A percentile compares a stretch with the other conserved stretches of the same genome.
These are phyloP conservation scores for Madurella fahalii DNA, from an alignment of 2,329 filamentous ascomycete species.

Conservation along the genomic window DNA sequence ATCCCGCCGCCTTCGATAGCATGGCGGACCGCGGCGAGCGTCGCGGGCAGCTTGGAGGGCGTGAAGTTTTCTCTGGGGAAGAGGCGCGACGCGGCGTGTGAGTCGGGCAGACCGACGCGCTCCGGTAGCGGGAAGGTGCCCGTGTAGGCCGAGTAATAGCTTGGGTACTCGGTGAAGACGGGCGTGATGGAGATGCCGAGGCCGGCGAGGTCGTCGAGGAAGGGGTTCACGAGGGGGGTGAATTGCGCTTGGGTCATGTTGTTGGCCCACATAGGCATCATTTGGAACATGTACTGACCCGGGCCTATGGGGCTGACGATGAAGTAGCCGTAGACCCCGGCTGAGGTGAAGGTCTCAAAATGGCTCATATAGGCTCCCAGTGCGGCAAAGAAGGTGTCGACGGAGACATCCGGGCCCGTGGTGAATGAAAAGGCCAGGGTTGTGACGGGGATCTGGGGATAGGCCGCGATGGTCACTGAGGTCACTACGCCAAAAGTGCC, in stretches of 20 bases:
- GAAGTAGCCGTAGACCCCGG: conserved; percentile 34
- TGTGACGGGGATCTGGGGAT: conserved; percentile 24
- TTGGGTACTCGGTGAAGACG: conserved; percentile 24
- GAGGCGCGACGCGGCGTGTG: conserved; percentile 28
- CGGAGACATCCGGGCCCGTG: conserved; percentile 45
- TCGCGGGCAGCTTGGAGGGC: conserved; percentile 31
- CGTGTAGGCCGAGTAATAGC: conserved; percentile 47
- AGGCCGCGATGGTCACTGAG: conserved; percentile 25
- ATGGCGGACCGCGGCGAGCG: conserved; percentile 35
- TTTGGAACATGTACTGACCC: conserved; percentile 23
- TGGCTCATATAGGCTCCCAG: conserved; percentile 29
- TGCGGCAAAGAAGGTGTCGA: conserved; percentile 36
- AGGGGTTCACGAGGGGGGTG: conserved; percentile 23
- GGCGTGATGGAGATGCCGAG: conserved; percentile 25
- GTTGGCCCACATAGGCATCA: conserved; percentile 28
- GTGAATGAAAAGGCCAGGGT: conserved; percentile 29
- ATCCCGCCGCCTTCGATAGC: conserved; percentile 39
- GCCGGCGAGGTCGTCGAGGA: conserved; percentile 25
- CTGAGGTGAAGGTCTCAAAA: conserved; percentile 29
- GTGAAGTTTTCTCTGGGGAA: conserved; percentile 30
- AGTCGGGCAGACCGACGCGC: conserved; percentile 35
- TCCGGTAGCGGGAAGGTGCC: conserved; percentile 37
- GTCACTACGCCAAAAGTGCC: conserved; percentile 38
- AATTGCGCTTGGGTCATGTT: conserved; percentile 23
- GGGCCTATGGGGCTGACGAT: conserved; percentile 18